Conservation (phyloP, 1,284 basidiomycete genomes). For the Malassezia caprae region DNA sequence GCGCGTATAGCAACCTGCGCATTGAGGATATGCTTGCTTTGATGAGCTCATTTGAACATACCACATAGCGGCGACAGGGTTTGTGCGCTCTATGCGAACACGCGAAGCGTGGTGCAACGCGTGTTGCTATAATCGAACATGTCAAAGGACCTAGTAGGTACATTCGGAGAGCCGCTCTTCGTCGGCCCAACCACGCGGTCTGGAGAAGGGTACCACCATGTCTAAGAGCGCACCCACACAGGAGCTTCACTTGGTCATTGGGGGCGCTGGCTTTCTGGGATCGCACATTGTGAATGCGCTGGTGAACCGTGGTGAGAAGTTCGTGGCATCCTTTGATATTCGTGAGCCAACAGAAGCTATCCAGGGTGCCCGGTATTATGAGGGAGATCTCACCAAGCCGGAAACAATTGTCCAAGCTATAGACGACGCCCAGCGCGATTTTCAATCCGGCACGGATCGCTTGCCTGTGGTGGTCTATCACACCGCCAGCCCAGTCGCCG, state of each 20-base stretch:
- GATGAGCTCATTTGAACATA: background rate
- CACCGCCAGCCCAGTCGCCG: constrained; percentile 76
- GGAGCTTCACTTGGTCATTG: constrained; percentile 45
- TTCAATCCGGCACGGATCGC: background rate
- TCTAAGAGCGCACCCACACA: constrained; percentile 33
- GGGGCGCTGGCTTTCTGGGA: constrained; percentile 45
- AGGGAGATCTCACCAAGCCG: constrained; percentile 39
- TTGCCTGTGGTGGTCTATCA: constrained; percentile 59
- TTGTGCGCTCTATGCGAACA: background rate
- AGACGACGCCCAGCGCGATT: constrained; percentile 7
- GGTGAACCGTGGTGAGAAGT: constrained; percentile 38
- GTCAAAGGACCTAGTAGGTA: background rate
- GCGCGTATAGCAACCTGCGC: constrained; percentile 46
- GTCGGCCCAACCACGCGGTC: background rate
- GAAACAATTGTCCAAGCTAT: constrained; percentile 20
- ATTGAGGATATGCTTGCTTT: constrained; percentile 47
- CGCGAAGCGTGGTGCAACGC: background rate
- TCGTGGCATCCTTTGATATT: constrained; percentile 40
- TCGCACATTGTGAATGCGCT: constrained; percentile 40
- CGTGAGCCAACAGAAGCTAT: constrained; percentile 24
- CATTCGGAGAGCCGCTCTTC: background rate
- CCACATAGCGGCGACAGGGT: constrained; percentile 5
- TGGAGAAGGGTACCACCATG: constrained; percentile 21
- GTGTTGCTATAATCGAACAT: background rate
- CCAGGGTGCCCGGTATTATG: constrained; percentile 34